Base-by-base conservation (phyloP, 108 stramenopile genomes). In the Phaeodactylum tricornutum region DNA sequence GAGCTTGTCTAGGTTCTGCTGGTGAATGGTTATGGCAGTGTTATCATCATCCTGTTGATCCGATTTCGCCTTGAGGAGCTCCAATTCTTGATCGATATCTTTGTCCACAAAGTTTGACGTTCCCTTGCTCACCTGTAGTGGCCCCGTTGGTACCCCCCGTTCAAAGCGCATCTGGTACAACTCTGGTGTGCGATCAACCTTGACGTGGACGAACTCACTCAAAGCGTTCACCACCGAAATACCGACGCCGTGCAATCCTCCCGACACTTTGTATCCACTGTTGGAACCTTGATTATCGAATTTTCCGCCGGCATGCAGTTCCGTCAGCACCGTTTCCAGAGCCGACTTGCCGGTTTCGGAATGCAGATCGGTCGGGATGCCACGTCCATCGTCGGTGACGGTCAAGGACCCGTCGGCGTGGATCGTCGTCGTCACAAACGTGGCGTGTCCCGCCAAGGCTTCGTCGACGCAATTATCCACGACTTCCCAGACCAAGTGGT, bases 271-370 rank as follows among this genome's bases (percentile, higher is more conserved):
- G 68, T 96, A 96, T 3, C 93, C 95, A 33, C 71, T 64, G 14
- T 43, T 65, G 16, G 76, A 79, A 24, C 53, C 64, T 39, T 88
- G 79, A 66, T 87, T 87, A 42, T 93, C 93, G 47, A 97, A 97
- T 67, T 97, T 97, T n/a, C 96, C 96, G 9, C 96, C 96, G 0
- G 96, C 96, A 54, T 97, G 96, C 34, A 96, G 58, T 8, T 94
- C 92, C 9, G 88, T 92, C 58, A 95, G 48, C 6, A 96, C 96
- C 16, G 96, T 96, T 67, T 96, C 96, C 40, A 96, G 42, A 11
- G 93, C 85, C 25, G 75, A 78, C 7, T 71, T 64, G 22, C 70
- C 65, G 1, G 92, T 93, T 25, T 38, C 61, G 9, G 81, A 75
- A 60, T 93, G 87, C 3, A 92, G 9, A 50, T 84, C 90, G n/a